Evolutionary conservation across 1,284 basidiomycete genomes (phyloP).

Genomic region (Trametes versicolor): DNA sequence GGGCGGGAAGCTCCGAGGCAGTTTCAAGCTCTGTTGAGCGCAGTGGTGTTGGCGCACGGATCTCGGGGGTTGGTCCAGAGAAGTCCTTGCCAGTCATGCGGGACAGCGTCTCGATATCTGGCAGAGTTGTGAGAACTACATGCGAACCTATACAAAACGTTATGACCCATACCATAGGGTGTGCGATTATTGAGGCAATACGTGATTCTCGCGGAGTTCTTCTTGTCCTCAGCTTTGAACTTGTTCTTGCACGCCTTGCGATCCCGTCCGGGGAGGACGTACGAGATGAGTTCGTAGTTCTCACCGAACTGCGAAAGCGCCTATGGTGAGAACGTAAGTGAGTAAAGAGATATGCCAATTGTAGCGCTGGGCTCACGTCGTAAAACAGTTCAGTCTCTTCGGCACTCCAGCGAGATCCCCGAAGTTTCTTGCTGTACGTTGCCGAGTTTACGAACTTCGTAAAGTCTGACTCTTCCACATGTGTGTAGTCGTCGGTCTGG

Average conservation of each 20-base stretch:
- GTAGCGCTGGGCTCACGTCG: constrained; percentile 69
- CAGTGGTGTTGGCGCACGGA: constrained; percentile 60
- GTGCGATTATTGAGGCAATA: constrained; percentile 71
- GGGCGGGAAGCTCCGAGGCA: background rate
- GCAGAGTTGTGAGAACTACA: background rate
- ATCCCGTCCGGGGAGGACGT: constrained; percentile 86
- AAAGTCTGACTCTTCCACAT: constrained; percentile 84
- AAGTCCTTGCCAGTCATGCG: constrained; percentile 86
- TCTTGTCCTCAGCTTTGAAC: constrained; percentile 89
- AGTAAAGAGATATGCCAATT: too few relatives aligned
- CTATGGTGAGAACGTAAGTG: constrained; percentile 50
- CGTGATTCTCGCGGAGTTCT: constrained; percentile 74
- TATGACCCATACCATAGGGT: constrained; percentile 66
- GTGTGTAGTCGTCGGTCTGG: constrained; percentile 75
- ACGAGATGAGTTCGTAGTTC: constrained; percentile 92
- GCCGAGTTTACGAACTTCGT: constrained; percentile 89
- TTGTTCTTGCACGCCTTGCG: constrained; percentile 91
- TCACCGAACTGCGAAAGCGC: constrained; percentile 89
- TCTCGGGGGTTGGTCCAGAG: constrained; percentile 79
- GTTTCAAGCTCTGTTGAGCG: constrained; percentile 33
- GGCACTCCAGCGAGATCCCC: constrained; percentile 83
- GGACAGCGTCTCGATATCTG: constrained; percentile 75
- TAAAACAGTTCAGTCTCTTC: constrained; percentile 91
- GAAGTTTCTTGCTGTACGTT: constrained; percentile 80
- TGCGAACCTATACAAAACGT: background rate